phyloP scores from a whole-genome alignment of 2,329 filamentous ascomycete species.

The Fusarium sp. region DNA sequence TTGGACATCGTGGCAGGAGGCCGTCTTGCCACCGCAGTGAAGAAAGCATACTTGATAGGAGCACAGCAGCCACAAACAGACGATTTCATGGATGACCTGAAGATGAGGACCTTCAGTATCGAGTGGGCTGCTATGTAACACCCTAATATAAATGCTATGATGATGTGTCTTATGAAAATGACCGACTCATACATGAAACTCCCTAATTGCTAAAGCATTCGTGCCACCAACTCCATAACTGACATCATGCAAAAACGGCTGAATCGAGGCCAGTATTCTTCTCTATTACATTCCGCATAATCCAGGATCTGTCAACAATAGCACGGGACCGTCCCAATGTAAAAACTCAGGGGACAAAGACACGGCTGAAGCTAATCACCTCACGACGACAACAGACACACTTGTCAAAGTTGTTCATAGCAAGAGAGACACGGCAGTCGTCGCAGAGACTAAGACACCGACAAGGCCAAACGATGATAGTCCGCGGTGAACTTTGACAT shows the following conservation, averaged over 20 bases:
- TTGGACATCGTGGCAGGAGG: constrained; percentile 90
- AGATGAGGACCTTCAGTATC: constrained; percentile 83
- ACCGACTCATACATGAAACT: constrained; percentile 18
- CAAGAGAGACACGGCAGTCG: constrained; percentile 92
- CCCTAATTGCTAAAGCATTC: constrained; percentile 10
- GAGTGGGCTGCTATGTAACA: constrained; percentile 94
- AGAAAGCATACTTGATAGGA: constrained; percentile 93
- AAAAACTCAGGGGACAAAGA: constrained; percentile 80
- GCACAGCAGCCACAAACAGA: constrained; percentile 67
- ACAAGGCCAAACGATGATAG: constrained; percentile 96
- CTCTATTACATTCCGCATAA: constrained; percentile 1
- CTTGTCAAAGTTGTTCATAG: constrained; percentile 97
- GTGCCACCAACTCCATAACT: constrained; percentile 31
- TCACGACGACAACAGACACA: constrained; percentile 95
- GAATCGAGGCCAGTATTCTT: constrained; percentile 50
- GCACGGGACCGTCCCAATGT: background rate
- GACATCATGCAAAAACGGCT: constrained; percentile 15
- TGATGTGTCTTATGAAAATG: constrained; percentile 18
- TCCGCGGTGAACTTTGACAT: constrained; percentile 88
- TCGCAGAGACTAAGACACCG: constrained; percentile 95
- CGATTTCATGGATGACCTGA: constrained; percentile 53
- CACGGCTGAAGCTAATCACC: constrained; percentile 88
- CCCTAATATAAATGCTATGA: constrained; percentile 28
- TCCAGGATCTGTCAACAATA: background rate
- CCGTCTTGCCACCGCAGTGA: constrained; percentile 91